These are phyloP conservation scores for Cytospora mali DNA, from an alignment of 2,329 filamentous ascomycete species.

Conservation along the genomic window DNA sequence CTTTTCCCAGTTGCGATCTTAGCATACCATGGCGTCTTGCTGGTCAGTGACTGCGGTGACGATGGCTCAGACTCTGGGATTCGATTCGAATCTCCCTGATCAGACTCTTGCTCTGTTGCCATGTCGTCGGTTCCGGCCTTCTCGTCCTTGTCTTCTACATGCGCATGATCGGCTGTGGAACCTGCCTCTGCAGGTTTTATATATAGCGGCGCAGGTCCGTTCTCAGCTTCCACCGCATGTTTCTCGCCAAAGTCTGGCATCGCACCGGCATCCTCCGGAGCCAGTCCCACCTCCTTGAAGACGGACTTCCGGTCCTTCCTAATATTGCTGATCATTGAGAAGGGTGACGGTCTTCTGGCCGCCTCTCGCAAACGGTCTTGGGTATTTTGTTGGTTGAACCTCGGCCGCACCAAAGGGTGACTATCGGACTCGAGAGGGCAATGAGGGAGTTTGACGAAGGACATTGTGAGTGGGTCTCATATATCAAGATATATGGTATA, in stretches of 20 bases:
- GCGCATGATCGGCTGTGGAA: constrained; percentile 30
- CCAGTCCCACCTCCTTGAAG: constrained; percentile 55
- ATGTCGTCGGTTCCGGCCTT: not conserved
- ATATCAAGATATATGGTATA: not conserved
- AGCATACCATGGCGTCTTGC: constrained; percentile 46
- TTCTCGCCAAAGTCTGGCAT: constrained; percentile 30
- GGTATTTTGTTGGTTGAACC: constrained; percentile 54
- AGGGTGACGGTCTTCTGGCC: constrained; percentile 42
- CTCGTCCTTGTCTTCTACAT: constrained; percentile 16
- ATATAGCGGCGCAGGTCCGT: constrained; percentile 29
- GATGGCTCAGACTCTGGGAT: constrained; percentile 22
- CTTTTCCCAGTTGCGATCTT: constrained; percentile 45
- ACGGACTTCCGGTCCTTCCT: constrained; percentile 54
- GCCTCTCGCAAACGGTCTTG: constrained; percentile 55
- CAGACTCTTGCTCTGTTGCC: not conserved
- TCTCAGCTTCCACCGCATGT: constrained; percentile 33
- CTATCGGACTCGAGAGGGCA: not conserved
- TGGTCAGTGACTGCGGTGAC: constrained; percentile 28
- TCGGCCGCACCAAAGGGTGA: constrained; percentile 41
- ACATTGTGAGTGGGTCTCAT: constrained; percentile 5
- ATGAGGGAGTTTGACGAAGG: constrained; percentile 13
- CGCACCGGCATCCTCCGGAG: constrained; percentile 39
- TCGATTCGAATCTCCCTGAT: not conserved
- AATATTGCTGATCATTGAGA: constrained; percentile 49
- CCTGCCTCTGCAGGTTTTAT: constrained; percentile 3